A percentile compares a stretch with the other conserved stretches of the same genome.
Evolutionary conservation across 371 early-diverging fungal genomes (phyloP).

Genomic region (Aphelidium insulamus): DNA sequence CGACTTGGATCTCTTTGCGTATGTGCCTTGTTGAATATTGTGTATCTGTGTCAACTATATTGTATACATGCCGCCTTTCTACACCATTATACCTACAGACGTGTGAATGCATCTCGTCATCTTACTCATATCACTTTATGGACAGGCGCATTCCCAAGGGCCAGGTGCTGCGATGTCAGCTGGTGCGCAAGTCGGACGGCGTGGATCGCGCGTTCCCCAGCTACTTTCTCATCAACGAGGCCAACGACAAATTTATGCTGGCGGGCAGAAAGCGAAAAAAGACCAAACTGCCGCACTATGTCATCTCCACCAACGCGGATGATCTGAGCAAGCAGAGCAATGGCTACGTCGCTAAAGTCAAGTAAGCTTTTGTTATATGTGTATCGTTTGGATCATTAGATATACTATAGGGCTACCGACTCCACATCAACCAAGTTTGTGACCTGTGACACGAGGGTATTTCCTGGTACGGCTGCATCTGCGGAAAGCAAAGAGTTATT

Average conservation of each 20-base stretch:
- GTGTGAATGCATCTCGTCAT: neutral
- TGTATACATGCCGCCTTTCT: neutral
- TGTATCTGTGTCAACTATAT: neutral
- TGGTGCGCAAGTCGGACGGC: slow-evolving; percentile 15
- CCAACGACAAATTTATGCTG: slow-evolving; percentile 15
- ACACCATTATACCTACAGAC: neutral
- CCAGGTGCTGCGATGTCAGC: slow-evolving; percentile 14
- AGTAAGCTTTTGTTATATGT: too few relatives aligned
- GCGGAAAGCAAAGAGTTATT: too few relatives aligned
- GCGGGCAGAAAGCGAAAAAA: slow-evolving; percentile 18
- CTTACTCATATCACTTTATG: neutral
- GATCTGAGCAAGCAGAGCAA: slow-evolving; percentile 19
- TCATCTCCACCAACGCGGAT: slow-evolving; percentile 15
- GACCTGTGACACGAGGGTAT: too few relatives aligned
- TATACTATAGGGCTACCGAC: too few relatives aligned
- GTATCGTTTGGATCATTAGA: too few relatives aligned
- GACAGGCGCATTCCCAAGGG: slow-evolving; percentile 12
- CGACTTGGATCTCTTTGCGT: too few relatives aligned
- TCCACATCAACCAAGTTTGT: too few relatives aligned
- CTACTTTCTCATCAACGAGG: slow-evolving; percentile 19
- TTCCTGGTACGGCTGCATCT: too few relatives aligned
- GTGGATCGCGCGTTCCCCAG: slow-evolving; percentile 16
- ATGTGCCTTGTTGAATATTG: too few relatives aligned
- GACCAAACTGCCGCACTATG: slow-evolving; percentile 15
- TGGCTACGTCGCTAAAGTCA: slow-evolving; percentile 21